Evolutionary conservation across 2,329 filamentous ascomycete genomes (phyloP).

Genomic region (Botryotinia globosa): DNA sequence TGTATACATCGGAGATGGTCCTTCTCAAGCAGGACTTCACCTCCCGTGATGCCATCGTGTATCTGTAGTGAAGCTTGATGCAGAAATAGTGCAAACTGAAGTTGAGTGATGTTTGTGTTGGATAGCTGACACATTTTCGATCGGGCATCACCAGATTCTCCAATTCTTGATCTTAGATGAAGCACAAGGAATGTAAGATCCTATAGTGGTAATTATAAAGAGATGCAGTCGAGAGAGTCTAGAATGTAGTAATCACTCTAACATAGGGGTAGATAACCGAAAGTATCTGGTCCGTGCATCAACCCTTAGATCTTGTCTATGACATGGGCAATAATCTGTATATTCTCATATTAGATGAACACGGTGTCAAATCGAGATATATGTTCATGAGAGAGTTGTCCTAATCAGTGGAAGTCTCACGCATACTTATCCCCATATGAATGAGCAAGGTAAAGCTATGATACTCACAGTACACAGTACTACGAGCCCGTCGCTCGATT

Average conservation of each 20-base stretch:
- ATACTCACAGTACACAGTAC: not conserved
- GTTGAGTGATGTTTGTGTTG: fast-evolving
- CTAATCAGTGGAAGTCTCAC: not conserved
- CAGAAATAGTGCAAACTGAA: no score
- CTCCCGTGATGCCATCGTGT: no score
- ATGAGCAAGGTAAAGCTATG: not conserved
- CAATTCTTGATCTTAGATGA: not conserved
- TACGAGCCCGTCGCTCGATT: not conserved
- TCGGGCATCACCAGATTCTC: not conserved
- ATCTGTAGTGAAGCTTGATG: no score
- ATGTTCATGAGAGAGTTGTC: no score
- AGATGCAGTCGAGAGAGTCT: not conserved
- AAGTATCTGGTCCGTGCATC: not conserved
- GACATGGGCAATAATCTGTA: not conserved
- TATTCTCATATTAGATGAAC: not conserved
- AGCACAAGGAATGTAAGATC: not conserved
- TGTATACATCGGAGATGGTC: no score
- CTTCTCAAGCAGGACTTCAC: no score
- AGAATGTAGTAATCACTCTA: not conserved
- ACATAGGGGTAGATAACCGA: not conserved
- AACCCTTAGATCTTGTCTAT: not conserved
- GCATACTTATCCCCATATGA: not conserved
- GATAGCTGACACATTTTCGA: not conserved
- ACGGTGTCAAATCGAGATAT: not conserved
- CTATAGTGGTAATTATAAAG: not conserved